A percentile compares a stretch with the other conserved stretches of the same genome.
Conservation (phyloP, 2,329 filamentous ascomycete genomes). For the Raffaelea arxii region DNA sequence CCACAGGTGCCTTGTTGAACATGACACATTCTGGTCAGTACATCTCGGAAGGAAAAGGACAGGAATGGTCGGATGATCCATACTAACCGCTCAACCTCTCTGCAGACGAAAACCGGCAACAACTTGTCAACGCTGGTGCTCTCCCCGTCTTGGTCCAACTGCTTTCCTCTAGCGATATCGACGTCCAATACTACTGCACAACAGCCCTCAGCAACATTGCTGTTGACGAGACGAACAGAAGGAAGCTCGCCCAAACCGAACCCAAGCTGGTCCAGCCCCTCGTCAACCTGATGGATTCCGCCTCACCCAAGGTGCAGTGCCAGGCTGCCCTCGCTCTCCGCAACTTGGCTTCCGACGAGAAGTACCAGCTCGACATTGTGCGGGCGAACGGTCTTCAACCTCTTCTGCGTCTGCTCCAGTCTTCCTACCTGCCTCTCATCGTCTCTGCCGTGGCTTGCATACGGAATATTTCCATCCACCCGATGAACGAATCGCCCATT, state of each 20-base stretch:
- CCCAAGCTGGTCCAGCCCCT: conserved; percentile 85
- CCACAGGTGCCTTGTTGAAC: conserved; percentile 89
- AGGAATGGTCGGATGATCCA: too few species aligned
- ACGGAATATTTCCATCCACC: conserved; percentile 97
- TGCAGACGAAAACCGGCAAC: conserved; percentile 89
- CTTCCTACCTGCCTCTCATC: conserved; percentile 89
- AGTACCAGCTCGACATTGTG: conserved; percentile 97
- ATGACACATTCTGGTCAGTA: conserved; percentile 93
- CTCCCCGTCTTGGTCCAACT: conserved; percentile 95
- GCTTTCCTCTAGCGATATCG: conserved; percentile 83
- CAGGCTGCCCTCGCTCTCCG: conserved; percentile 89
- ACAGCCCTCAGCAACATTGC: conserved; percentile 98
- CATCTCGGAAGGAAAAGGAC: too few species aligned
- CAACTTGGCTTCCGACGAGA: conserved; percentile 94
- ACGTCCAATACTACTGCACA: conserved; percentile 99
- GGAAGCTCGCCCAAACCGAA: conserved; percentile 84
- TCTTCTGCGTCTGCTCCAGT: conserved; percentile 81
- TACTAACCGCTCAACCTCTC: conserved; percentile 6
- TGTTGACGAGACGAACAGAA: conserved; percentile 83
- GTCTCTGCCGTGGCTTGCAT: conserved; percentile 96
- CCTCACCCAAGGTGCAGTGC: conserved; percentile 94
- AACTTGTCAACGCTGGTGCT: conserved; percentile 94
- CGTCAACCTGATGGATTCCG: conserved; percentile 94
- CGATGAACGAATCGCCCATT: conserved; percentile 93
- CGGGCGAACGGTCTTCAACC: conserved; percentile 76